phyloP scores from a whole-genome alignment of 2,329 filamentous ascomycete genomes.

The Chaetothyriales sp. region DNA sequence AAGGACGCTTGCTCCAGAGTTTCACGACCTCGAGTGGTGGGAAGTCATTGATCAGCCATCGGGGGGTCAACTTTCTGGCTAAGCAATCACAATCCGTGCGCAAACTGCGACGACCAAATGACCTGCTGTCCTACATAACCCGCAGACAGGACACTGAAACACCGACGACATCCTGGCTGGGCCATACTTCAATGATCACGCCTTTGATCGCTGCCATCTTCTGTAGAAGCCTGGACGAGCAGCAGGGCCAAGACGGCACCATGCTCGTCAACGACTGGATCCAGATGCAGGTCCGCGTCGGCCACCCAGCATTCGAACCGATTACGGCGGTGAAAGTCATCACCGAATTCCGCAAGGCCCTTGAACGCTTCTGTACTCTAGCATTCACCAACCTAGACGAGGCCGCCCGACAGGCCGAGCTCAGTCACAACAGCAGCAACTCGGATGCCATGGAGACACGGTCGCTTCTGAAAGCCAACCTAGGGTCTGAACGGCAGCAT shows the following conservation, averaged over 20 bases:
- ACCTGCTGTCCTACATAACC: neutral
- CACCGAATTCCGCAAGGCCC: slow-evolving; percentile 12
- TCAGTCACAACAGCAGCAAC: neutral
- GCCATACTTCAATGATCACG: slow-evolving; percentile 12
- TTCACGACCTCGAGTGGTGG: neutral
- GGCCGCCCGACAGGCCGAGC: neutral
- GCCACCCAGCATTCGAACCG: neutral
- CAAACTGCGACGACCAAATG: neutral
- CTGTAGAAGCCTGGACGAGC: slow-evolving; percentile 4
- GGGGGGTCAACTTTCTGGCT: neutral
- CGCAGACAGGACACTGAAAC: slow-evolving; percentile 1
- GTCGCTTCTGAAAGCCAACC: neutral
- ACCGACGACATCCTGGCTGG: slow-evolving; percentile 5
- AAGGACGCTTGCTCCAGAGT: neutral
- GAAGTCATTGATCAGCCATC: neutral
- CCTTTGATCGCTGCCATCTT: slow-evolving; percentile 12
- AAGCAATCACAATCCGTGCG: neutral
- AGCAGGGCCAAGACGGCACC: slow-evolving; percentile 1
- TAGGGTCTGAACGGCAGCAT: neutral
- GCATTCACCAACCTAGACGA: slow-evolving; percentile 1
- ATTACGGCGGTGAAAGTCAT: slow-evolving; percentile 4
- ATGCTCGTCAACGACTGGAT: slow-evolving; percentile 12
- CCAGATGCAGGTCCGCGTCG: slow-evolving; percentile 1
- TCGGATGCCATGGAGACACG: neutral
- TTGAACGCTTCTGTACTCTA: slow-evolving; percentile 11